Evolutionary conservation across 2,329 filamentous ascomycete species (phyloP), one percentile per base, ranked within the genome.

Genomic region (Beauveria scarabaeidicola): DNA sequence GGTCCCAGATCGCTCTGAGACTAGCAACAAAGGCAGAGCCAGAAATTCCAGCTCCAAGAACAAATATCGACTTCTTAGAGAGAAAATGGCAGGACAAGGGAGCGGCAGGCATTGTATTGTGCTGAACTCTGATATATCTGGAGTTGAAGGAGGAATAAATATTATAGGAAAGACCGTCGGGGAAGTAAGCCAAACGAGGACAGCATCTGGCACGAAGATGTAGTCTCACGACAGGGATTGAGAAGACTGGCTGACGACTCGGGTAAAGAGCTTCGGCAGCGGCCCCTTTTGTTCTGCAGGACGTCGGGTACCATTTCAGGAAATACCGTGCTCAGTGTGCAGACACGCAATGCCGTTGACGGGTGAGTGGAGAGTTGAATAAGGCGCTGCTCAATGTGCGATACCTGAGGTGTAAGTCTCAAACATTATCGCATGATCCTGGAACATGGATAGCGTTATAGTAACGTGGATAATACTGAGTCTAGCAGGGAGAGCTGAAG

Each of bases 21-120:
- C 74, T 70, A 52, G 72, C 65, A 27, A 70, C 72, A 58, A 80
- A 79, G 7, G 75, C 67, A 11, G 75, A 70, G 5, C 77, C 76
- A 10, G 75, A 72, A 23, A 78, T 69, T 29, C 77, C 77, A 21
- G 68, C 75, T 5, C 77, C 77, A 4, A 73, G 69, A 9, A 80
- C 66, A 23, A 78, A 68, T 56, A 78, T 75, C 40, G 69, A 73
- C 64, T 77, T 77, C 15, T 71, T 70, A 5, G 70, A 65, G 17
- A 77, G 69, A 52, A 72, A 69, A 53, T 68, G 70, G 17, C 8
- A 25, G n/a, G 38, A 21, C 2, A 6, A 9, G 8, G 7, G 27
- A n/a, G 13, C 8, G 3, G 29, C 15, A 56, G 43, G 11, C 53
- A 56, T 56, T 10, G 15, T 36, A 15, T 41, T 29, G 17, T 3